Evolutionary conservation across 2,329 filamentous ascomycete species (phyloP), one percentile per base, ranked within the genome.

Genomic region (Aspergillus jensenii): DNA sequence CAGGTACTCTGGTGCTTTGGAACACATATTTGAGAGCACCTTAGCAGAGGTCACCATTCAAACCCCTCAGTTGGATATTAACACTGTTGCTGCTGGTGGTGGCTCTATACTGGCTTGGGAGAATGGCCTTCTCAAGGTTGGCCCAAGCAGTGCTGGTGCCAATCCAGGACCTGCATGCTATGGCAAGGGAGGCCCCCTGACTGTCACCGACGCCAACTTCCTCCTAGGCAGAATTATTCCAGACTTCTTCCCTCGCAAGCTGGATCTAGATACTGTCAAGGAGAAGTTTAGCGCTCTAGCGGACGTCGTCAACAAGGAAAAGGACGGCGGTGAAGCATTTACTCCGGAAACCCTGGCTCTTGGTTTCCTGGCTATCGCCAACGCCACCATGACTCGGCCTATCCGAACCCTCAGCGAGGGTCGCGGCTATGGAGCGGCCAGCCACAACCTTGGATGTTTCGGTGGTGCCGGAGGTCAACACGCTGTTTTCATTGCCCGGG

Each of bases 31-130:
- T 65, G 93, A 96, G 75, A 96, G 91, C 0, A 96, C 91, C 0
- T 96, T 91, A 0, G 93, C 93, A 0, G 93, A 93, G n/a, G 90
- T 96, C 1, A 93, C 92, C 0, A 95, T 96, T 27, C 92, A 96
- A 67, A 93, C 90, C 1, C 93, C 93, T 0, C 92, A 96, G 68
- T 82, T 96, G 0, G 92, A 96, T 68, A 96, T 96, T 77, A 96
- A 96, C 74, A 97, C 93, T 0, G 93, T 97, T 1, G 93, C 93
- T 6, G 93, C 93, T 3, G 93, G 93, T 46, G 93, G 93, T 61
- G 77, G 77, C 19, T 79, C 77, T 2, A 78, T 78, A 37, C 80
- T 97, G 3, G 95, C 96, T 74, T 96, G 91, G 83, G 87, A 85
- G 62, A 96, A 96, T 63, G 92, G 93, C 0, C 80, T 97, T 0